phyloP scores from a whole-genome alignment of 129 eudicot species.

The Oenanthe sinensis region DNA sequence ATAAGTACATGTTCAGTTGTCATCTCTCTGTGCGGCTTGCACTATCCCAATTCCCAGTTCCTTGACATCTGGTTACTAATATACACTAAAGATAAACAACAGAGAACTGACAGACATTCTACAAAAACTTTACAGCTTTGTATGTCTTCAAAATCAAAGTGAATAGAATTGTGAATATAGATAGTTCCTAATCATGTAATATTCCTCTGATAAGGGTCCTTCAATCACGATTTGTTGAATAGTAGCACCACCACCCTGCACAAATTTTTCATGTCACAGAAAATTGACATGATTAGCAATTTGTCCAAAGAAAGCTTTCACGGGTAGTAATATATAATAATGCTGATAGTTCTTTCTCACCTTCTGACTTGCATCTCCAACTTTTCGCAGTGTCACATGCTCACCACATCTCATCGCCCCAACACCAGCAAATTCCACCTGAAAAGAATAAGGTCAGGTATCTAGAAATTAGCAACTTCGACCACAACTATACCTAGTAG shows the following conservation, averaged over 20 bases:
- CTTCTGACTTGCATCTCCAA: conserved; percentile 91
- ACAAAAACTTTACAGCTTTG: background rate
- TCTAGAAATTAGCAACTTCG: background rate
- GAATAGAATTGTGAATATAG: conserved; percentile 81
- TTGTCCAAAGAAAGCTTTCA: background rate
- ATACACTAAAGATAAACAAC: background rate
- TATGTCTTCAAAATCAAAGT: conserved; percentile 21
- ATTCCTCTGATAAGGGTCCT: conserved; percentile 90
- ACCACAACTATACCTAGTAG: background rate
- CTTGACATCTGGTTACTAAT: background rate
- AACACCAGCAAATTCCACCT: conserved; percentile 87
- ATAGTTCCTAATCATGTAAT: conserved; percentile 76
- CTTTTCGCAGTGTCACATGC: conserved; percentile 80
- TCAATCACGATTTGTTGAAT: conserved; percentile 85
- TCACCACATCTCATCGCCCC: conserved; percentile 99
- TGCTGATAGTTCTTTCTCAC: conserved; percentile 23
- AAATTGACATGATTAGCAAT: background rate
- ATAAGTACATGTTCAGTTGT: background rate
- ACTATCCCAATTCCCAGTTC: background rate
- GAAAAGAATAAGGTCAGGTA: conserved; percentile 12
- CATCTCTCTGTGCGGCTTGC: background rate
- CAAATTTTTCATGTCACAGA: background rate
- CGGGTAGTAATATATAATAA: background rate
- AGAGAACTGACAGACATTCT: background rate
- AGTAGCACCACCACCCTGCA: conserved; percentile 82